These are phyloP conservation scores for Amanita molliuscula DNA, from an alignment of 768 basidiomycete species.

Conservation along the genomic window DNA sequence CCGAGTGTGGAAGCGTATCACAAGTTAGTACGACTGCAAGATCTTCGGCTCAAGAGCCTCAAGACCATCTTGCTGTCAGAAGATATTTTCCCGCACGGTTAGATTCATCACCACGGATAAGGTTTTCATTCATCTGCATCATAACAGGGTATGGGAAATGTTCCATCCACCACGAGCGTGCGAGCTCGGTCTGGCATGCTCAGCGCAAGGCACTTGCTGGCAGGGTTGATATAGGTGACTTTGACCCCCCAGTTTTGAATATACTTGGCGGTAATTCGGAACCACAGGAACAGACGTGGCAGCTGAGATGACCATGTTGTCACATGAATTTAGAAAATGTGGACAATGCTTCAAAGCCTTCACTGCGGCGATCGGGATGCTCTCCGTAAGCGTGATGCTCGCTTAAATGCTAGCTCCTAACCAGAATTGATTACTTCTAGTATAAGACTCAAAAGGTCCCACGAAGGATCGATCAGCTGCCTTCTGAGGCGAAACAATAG, in stretches of 20 bases:
- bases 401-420: conserved; percentile 9
- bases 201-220: conserved; percentile 32
- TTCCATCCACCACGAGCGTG: conserved; percentile 34
- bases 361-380: conserved; percentile 58
- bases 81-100: conserved; percentile 62
- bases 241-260: background rate
- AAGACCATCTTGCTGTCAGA: conserved; percentile 43
- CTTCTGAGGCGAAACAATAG: conserved; percentile 14
- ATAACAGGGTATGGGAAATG: conserved; percentile 49
- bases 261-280: background rate
- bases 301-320: conserved; percentile 51
- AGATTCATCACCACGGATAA: conserved; percentile 4
- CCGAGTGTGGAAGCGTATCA: conserved; percentile 57
- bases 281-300: conserved; percentile 51
- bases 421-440: conserved; percentile 20
- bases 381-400: conserved; percentile 33
- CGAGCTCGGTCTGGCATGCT: conserved; percentile 40
- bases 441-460: conserved; percentile 55
- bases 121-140: background rate
- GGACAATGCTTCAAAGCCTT: conserved; percentile 48
- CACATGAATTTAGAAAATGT: conserved; percentile 37
- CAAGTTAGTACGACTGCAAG: conserved; percentile 48
- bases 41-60: conserved; percentile 41
- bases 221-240: conserved; percentile 44
- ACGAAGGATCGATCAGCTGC: conserved; percentile 39